These are phyloP conservation scores for Phytophthora meadii DNA, from an alignment of 352 stramenopile genomes.

Conservation along the genomic window DNA sequence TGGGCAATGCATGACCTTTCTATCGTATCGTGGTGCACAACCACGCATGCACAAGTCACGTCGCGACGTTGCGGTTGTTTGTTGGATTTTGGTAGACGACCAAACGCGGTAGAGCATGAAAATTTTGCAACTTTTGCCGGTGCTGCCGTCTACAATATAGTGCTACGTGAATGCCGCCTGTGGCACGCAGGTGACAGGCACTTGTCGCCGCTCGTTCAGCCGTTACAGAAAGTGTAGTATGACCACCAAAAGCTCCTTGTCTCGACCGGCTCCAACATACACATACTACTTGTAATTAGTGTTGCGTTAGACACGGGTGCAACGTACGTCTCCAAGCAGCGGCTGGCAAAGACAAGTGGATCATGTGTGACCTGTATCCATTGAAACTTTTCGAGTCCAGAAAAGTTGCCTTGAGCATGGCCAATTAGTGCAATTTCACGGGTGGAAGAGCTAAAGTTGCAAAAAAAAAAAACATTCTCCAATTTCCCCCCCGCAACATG, in stretches of 20 bases:
- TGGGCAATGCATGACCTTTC: slow-evolving; percentile 12
- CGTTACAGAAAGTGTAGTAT: slow-evolving; percentile 4
- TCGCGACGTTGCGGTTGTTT: slow-evolving; percentile 10
- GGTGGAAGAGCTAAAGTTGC: too few species aligned
- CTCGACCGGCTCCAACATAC: slow-evolving; percentile 4
- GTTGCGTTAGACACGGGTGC: slow-evolving; percentile 26
- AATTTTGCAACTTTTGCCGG: slow-evolving; percentile 11
- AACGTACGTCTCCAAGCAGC: slow-evolving; percentile 1
- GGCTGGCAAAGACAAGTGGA: slow-evolving; percentile 11
- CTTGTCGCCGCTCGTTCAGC: not conserved
- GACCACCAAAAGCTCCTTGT: slow-evolving; percentile 1
- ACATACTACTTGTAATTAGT: not conserved
- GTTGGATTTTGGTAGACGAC: slow-evolving; percentile 29
- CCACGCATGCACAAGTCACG: slow-evolving; percentile 2
- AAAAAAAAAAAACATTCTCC: too few species aligned
- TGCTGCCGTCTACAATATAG: slow-evolving; percentile 5
- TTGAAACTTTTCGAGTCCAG: not conserved
- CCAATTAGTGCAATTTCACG: too few species aligned
- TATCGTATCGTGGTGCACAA: slow-evolving; percentile 13
- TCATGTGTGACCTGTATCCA: slow-evolving; percentile 3
- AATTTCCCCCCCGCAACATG: too few species aligned
- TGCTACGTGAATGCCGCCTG: not conserved
- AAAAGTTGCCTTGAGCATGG: too few species aligned
- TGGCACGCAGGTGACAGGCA: slow-evolving; percentile 11
- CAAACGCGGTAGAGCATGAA: slow-evolving; percentile 8